Evolutionary conservation across 75 land plant species (phyloP).

Genomic region (Sequoiadendron giganteum): DNA sequence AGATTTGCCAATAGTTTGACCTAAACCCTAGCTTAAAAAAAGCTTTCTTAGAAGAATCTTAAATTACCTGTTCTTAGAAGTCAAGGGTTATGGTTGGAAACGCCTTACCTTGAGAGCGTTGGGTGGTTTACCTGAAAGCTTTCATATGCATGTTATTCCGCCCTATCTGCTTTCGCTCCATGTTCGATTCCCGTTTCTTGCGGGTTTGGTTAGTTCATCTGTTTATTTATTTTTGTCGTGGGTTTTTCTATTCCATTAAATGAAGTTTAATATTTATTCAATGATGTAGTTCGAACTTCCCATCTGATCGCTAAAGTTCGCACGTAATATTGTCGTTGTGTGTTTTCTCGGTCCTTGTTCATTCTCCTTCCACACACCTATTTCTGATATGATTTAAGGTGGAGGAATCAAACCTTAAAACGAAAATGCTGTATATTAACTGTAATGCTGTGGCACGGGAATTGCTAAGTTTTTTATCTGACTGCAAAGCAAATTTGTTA

Average conservation of each 20-base stretch:
- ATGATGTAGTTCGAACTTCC: neutral
- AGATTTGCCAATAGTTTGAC: neutral
- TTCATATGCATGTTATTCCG: neutral
- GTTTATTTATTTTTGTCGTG: neutral
- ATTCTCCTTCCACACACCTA: neutral
- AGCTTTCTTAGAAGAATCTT: neutral
- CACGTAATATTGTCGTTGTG: neutral
- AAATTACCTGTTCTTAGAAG: conserved; percentile 3
- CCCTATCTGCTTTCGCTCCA: neutral
- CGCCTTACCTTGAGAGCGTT: neutral
- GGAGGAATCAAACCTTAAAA: neutral
- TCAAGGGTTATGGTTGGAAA: neutral
- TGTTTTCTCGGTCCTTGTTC: neutral
- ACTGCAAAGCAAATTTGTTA: neutral
- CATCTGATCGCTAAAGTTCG: neutral
- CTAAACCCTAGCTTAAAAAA: neutral
- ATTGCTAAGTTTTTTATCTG: neutral
- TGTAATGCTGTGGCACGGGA: neutral
- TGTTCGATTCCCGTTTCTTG: neutral
- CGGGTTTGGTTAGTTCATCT: neutral
- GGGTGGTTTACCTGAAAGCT: neutral
- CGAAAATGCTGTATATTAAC: neutral
- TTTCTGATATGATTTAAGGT: neutral
- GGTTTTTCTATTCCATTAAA: neutral
- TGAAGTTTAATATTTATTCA: neutral